Conservation (phyloP, 352 stramenopile species). For the Phytophthora palmivora region DNA sequence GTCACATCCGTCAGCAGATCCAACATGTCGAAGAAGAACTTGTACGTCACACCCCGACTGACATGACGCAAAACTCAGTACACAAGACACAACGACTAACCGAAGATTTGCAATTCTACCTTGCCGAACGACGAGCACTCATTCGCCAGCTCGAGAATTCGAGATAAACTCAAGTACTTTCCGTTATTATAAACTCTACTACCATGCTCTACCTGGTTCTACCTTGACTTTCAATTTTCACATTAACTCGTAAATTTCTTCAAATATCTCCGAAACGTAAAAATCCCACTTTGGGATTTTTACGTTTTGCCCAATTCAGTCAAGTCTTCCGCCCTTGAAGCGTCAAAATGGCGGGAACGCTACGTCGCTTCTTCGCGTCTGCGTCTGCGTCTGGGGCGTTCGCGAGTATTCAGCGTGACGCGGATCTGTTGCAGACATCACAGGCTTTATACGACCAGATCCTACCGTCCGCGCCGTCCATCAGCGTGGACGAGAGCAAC, state of each 20-base stretch:
- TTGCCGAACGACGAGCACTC: slow-evolving; percentile 23
- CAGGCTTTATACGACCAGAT: slow-evolving; percentile 58
- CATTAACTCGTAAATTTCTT: too few species aligned
- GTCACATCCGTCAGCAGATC: slow-evolving; percentile 29
- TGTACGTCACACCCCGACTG: slow-evolving; percentile 6
- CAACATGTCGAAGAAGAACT: slow-evolving; percentile 23
- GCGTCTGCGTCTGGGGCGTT: slow-evolving; percentile 21
- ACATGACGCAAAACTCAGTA: background rate
- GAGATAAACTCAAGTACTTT: slow-evolving; percentile 2
- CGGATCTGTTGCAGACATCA: slow-evolving; percentile 33
- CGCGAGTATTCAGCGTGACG: slow-evolving; percentile 33
- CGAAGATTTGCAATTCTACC: slow-evolving; percentile 31
- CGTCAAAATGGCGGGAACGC: slow-evolving; percentile 53
- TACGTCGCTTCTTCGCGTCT: slow-evolving; percentile 31
- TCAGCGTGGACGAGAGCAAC: slow-evolving; percentile 30
- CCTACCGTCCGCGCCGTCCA: slow-evolving; percentile 21
- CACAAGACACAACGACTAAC: slow-evolving; percentile 24
- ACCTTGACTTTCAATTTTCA: too few species aligned
- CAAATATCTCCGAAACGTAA: too few species aligned
- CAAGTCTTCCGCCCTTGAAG: slow-evolving; percentile 25
- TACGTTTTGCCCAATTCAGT: slow-evolving; percentile 7
- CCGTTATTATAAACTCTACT: too few species aligned
- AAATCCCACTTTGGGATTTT: too few species aligned
- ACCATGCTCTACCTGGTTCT: too few species aligned
- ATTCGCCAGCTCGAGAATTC: slow-evolving; percentile 30